Conservation (phyloP, 192 early-diverging fungal genomes). For the Mortierella hygrophila region DNA sequence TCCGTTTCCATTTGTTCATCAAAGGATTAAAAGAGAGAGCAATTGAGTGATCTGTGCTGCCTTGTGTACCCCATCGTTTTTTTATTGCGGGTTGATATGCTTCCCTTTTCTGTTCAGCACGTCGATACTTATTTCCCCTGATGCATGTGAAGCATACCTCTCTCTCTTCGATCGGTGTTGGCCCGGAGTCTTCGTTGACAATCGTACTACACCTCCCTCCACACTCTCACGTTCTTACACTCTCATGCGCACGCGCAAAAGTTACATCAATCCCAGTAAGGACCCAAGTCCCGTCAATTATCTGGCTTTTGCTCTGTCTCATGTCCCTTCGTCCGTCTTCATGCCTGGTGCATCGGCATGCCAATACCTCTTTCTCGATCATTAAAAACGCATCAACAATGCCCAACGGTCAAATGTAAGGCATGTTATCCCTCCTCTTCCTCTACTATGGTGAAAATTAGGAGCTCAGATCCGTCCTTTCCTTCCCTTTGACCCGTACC, state of each 20-base stretch:
- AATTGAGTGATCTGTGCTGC: neutral
- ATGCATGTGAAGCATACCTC: constrained; percentile 4
- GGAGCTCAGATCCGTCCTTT: neutral
- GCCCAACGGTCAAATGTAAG: neutral
- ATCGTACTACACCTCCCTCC: neutral
- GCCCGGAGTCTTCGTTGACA: no score
- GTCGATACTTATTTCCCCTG: neutral
- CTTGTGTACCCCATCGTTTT: neutral
- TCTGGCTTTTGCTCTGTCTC: neutral
- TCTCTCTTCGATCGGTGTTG: neutral
- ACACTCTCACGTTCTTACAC: neutral
- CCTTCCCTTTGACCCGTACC: neutral
- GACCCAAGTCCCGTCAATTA: neutral
- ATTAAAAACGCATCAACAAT: neutral
- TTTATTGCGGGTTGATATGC: neutral
- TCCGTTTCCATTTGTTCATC: neutral
- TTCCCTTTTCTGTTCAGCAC: constrained; percentile 2
- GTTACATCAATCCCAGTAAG: neutral
- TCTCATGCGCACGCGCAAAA: neutral
- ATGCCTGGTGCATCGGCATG: neutral
- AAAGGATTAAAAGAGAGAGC: neutral
- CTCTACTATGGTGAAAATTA: neutral
- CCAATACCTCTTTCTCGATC: neutral
- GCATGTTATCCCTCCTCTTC: neutral
- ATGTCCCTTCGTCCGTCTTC: neutral